Evolutionary conservation across 805 yeast species (phyloP).

Genomic region (Cyberlindnera euphorbiae): DNA sequence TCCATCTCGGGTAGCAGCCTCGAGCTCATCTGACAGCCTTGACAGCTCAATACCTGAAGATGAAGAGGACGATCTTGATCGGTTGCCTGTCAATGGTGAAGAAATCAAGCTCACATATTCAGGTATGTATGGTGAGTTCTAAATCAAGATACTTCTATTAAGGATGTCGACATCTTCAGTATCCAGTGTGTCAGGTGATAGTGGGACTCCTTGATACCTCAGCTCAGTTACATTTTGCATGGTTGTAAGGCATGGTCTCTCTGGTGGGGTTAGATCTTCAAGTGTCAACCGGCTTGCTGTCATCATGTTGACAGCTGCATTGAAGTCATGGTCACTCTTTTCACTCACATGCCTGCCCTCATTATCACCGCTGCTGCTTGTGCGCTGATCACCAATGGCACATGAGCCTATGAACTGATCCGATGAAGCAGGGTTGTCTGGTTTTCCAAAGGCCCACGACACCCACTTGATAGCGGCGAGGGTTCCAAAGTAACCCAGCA

Average conservation of each 20-base stretch:
- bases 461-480: no score
- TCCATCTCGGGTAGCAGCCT: background rate
- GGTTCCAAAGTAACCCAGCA: no score
- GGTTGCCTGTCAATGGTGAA: background rate
- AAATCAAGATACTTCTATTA: constrained; percentile 5
- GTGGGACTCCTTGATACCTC: constrained; percentile 1
- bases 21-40: constrained; percentile 17
- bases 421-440: no score
- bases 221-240: background rate
- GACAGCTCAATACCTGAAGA: constrained; percentile 7
- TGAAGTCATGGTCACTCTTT: no score
- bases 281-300: no score
- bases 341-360: no score
- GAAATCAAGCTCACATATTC: background rate
- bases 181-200: background rate
- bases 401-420: no score
- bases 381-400: no score
- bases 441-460: no score
- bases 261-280: no score
- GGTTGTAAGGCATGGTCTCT: background rate
- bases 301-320: no score
- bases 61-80: background rate
- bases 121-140: background rate
- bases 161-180: constrained; percentile 3
- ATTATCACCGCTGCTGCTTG: no score